Base-by-base conservation (phyloP, 2,329 filamentous ascomycete species). In the Penicillium sp. region DNA sequence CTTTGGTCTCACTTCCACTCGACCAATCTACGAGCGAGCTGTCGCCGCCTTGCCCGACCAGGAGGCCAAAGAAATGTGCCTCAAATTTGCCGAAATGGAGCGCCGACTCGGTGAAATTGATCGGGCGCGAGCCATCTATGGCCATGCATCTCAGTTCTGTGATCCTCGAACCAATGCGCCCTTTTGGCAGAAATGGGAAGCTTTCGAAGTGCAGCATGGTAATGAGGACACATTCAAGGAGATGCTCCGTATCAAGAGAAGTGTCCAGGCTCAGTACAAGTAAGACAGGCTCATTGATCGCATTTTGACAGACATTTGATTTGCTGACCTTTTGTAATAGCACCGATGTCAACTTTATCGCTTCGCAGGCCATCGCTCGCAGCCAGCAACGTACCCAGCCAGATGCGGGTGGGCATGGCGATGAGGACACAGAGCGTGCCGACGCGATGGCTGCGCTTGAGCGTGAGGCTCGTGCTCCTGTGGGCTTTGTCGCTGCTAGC, bases 201-300 rank as follows among this genome's bases (percentile, higher is more conserved):
- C 84, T 46, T 98, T 98, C 69, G 94, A 98, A 71, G 90, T 97
- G 24, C 87, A 94, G 67, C 93, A 98, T 65, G 93, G 93, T 56
- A 98, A 98, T 71, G 94, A 98, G 68, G 93, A 98, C 68, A 98
- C 94, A 0, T 98, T 94, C 78, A 96, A 95, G 75, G 93, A 98
- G 68, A 98, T 98, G 93, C 77, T 97, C 53, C 85, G 93, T 28
- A 90, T 98, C 76, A 98, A 97, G 78, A 79, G 93, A 66, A 95
- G 89, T 69, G 93, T 98, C 9, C 90, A 96, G 70, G 91, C 93
- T 45, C 88, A 96, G 73, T 98, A 94, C 77, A 97, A 97, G 79
- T 82, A 78, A 64, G 76, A 71, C 39, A 35, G 18, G 39, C 39
- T 41, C 35, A n/a, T 4, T 3, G 42, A 39, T 34, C 11, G 18